Base-by-base conservation (phyloP, 2,329 filamentous ascomycete species). In the Rhynchosporium agropyri region DNA sequence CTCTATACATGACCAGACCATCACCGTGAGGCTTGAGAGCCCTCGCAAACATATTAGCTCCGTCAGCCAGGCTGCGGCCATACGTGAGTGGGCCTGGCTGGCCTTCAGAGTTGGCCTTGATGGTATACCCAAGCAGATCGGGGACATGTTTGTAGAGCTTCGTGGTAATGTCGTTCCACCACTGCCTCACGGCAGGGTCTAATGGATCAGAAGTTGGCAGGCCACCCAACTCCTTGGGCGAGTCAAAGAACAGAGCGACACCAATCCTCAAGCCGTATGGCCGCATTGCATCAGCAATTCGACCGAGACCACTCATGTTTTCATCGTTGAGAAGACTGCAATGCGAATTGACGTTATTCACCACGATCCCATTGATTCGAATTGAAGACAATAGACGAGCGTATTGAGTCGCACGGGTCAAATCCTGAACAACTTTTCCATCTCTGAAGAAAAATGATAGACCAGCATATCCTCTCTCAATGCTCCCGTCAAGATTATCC, bases 341-440 rank as follows among this genome's bases (percentile, higher is more conserved):
- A 68, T 90, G 85, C 4, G 88, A 87, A 68, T 91, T 91, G 70
- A 90, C 88, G 63, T 91, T 91, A 76, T 90, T 91, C 69, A 89
- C 79, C 2, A 90, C 76, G 8, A 89, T 79, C 0, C 80, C 88
- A 66, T 91, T 91, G 67, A 91, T 75, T 15, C 86, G 77, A 38
- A 90, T 81, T 0, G 88, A 90, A 2, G 88, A 82, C 13, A 90
- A 76, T 3, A 91, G 78, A 1, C 88, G 86, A 1, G 84, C 88
- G 66, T 89, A 90, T 66, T 88, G 78, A 5, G 79, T 76, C 0
- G 82, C 84, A 0, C 87, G 83, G 1, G 82, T 84, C 20, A 88
- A 77, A 65, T 90, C 83, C 3, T 83, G 76, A n/a, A 82, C 75
- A 6, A 88, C 78, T 9, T 74, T 72, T 55, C 83, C 85, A 59